A percentile compares a stretch with the other conserved stretches of the same genome.
phyloP scores from a whole-genome alignment of 1,284 basidiomycete genomes.

The Lentinus polychrous region DNA sequence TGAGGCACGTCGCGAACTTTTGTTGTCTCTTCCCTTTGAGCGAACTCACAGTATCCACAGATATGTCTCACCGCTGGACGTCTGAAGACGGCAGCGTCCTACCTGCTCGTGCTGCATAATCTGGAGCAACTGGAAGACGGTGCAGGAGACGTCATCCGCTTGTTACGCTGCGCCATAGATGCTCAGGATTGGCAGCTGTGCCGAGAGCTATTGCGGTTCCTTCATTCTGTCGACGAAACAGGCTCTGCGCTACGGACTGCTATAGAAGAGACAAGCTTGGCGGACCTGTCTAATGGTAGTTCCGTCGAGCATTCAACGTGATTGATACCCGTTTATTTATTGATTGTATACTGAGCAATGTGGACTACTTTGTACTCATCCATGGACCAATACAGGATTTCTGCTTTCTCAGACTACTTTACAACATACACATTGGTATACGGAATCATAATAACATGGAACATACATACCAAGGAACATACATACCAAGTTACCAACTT shows the following conservation, averaged over 20 bases:
- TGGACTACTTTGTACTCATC: too few species aligned
- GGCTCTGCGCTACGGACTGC: conserved; percentile 67
- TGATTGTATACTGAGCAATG: neutral
- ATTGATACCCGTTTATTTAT: too few species aligned
- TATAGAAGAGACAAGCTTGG: conserved; percentile 34
- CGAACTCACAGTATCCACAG: conserved; percentile 29
- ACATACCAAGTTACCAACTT: too few species aligned
- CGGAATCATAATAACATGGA: too few species aligned
- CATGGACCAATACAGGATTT: too few species aligned
- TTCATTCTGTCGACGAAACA: conserved; percentile 85
- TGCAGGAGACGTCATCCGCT: conserved; percentile 70
- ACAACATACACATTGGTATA: too few species aligned
- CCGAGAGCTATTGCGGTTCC: conserved; percentile 85
- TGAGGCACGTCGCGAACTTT: conserved; percentile 48
- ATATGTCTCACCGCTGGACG: conserved; percentile 71
- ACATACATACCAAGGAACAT: too few species aligned
- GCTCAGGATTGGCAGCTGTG: conserved; percentile 78
- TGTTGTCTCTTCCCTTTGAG: neutral
- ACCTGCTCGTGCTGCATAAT: conserved; percentile 90
- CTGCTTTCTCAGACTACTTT: too few species aligned
- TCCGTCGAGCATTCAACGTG: neutral
- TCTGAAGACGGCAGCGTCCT: conserved; percentile 88
- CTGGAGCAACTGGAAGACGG: conserved; percentile 84
- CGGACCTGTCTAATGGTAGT: neutral
- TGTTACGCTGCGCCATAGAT: conserved; percentile 69